phyloP scores from a whole-genome alignment of 257 asterid genomes.

The Penstemon davidsonii region DNA sequence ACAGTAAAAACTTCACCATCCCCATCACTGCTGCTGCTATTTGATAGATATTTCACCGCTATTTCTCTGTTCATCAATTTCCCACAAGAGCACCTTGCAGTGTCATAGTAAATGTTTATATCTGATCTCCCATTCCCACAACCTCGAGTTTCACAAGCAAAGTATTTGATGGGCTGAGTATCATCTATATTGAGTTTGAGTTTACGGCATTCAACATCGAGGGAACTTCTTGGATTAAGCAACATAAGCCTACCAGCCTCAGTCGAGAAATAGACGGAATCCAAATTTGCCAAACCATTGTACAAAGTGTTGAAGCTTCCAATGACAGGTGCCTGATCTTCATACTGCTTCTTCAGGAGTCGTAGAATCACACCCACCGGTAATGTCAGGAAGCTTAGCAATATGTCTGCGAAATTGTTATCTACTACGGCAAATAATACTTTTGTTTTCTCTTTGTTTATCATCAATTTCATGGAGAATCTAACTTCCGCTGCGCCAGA shows the following conservation, averaged over 20 bases:
- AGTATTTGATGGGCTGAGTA: no score
- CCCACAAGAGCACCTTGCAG: background rate
- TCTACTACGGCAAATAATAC: constrained; percentile 6
- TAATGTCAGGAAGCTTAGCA: constrained; percentile 6
- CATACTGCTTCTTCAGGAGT: background rate
- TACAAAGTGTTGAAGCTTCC: background rate
- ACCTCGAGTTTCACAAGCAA: no score
- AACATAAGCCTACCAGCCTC: no score
- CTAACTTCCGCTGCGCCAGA: background rate
- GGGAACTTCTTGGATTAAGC: no score
- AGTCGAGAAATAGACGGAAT: no score
- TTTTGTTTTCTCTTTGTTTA: background rate
- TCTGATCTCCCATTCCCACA: no score
- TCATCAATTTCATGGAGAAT: background rate
- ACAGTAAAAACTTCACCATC: background rate
- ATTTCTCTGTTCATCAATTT: no score
- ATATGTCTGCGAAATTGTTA: constrained; percentile 10
- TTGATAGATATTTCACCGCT: no score
- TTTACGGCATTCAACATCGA: no score
- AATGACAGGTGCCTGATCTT: background rate
- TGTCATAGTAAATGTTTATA: background rate
- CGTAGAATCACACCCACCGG: background rate
- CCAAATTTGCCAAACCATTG: background rate
- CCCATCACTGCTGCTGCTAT: no score
- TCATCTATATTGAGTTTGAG: no score